Evolutionary conservation across 148 eudicot genomes (phyloP).

Genomic region (Mesembryanthemum crystallinum): DNA sequence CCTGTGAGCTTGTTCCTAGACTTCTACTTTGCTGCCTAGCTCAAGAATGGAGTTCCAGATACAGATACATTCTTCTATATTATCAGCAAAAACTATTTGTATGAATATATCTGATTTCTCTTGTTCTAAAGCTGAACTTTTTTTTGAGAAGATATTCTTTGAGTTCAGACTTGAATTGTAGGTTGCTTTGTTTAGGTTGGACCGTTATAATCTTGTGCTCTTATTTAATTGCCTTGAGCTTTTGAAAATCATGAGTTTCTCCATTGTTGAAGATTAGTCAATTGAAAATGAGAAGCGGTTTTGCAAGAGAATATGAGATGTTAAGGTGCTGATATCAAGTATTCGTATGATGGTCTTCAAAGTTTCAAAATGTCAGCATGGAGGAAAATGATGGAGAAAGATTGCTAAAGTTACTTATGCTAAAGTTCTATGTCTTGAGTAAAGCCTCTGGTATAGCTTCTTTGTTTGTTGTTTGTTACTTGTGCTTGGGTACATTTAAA

Average conservation of each 20-base stretch:
- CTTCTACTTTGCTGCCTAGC: conserved; percentile 49
- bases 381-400: neutral
- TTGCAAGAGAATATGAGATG: too few relatives aligned
- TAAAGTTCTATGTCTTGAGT: neutral
- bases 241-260: neutral
- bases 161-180: neutral
- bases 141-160: neutral
- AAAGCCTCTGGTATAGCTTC: neutral
- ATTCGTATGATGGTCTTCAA: neutral
- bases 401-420: neutral
- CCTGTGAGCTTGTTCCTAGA: conserved; percentile 48
- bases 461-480: neutral
- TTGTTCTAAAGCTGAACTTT: neutral
- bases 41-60: conserved; percentile 24
- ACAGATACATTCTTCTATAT: conserved; percentile 42
- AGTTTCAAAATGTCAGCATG: neutral
- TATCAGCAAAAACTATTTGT: conserved; percentile 85
- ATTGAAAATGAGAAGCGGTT: too few relatives aligned
- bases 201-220: neutral
- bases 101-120: conserved; percentile 21
- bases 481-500: neutral
- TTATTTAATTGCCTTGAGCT: neutral
- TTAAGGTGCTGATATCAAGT: neutral
- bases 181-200: conserved; percentile 8
- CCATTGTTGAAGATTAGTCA: neutral